These are phyloP conservation scores for Phaseolus lunatus DNA, from an alignment of 306 rosid genomes.

Conservation along the genomic window DNA sequence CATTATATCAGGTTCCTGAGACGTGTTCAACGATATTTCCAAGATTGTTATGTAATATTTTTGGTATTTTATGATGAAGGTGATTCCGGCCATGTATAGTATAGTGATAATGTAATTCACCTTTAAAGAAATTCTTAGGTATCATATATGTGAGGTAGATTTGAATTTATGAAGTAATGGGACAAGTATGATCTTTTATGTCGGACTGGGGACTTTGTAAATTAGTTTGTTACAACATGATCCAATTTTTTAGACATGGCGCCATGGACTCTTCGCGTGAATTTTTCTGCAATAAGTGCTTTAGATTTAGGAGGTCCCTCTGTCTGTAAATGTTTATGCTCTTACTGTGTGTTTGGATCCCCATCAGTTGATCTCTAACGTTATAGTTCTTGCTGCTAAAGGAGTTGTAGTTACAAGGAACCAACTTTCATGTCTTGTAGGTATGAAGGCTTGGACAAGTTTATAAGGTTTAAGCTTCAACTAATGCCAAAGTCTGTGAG, in stretches of 20 bases:
- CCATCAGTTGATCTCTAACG: too few species aligned
- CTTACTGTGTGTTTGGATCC: not conserved
- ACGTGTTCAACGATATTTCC: too few species aligned
- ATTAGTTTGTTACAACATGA: slow-evolving; percentile 6
- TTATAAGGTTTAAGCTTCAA: slow-evolving; percentile 62
- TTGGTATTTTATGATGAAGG: too few species aligned
- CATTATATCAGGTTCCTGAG: too few species aligned
- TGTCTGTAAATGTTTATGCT: not conserved
- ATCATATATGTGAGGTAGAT: not conserved
- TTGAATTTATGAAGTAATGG: not conserved
- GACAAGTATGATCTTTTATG: not conserved
- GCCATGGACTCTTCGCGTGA: not conserved
- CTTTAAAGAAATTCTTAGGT: slow-evolving; percentile 5
- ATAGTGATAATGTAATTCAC: not conserved
- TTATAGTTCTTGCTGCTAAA: slow-evolving; percentile 23
- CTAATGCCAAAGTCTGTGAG: slow-evolving; percentile 65
- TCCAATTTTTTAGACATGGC: slow-evolving; percentile 10
- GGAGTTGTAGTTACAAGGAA: slow-evolving; percentile 21
- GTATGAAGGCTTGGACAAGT: slow-evolving; percentile 85
- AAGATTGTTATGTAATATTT: too few species aligned
- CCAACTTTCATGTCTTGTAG: slow-evolving; percentile 49
- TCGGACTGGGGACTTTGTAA: not conserved
- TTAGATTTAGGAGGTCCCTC: slow-evolving; percentile 17
- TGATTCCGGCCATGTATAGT: too few species aligned
- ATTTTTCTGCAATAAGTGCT: not conserved